phyloP scores from a whole-genome alignment of 148 eudicot species.

The Pharnaceum exiguum region DNA sequence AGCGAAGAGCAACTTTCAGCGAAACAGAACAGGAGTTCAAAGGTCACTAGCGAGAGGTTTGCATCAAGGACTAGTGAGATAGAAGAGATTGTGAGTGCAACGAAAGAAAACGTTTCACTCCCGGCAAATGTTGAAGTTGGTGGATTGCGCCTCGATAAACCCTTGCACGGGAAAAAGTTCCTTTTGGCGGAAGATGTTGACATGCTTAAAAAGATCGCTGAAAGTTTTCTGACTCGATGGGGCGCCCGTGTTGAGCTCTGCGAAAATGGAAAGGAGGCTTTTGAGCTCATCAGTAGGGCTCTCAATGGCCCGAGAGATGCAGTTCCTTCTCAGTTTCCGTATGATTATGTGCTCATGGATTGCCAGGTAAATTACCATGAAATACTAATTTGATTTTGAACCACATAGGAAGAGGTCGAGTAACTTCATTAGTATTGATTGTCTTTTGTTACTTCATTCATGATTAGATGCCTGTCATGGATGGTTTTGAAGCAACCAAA shows the following conservation, averaged over 20 bases:
- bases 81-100: neutral
- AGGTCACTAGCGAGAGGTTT: neutral
- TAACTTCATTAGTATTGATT: neutral
- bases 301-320: conserved; percentile 15
- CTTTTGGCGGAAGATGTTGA: conserved; percentile 45
- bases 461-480: conserved; percentile 61
- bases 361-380: conserved; percentile 56
- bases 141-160: conserved; percentile 10
- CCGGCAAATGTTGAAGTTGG: no score
- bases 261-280: conserved; percentile 44
- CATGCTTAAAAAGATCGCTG: conserved; percentile 20
- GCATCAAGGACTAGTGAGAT: neutral
- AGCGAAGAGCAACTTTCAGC: neutral
- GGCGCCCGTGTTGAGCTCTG: conserved; percentile 40
- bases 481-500: conserved; percentile 51
- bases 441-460: neutral
- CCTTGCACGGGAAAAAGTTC: conserved; percentile 41
- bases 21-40: neutral
- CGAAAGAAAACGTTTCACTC: neutral
- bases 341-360: conserved; percentile 64
- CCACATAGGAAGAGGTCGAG: neutral
- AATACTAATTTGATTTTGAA: no score
- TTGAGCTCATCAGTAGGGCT: conserved; percentile 32
- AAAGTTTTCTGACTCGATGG: conserved; percentile 1
- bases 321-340: conserved; percentile 31